Evolutionary conservation across 306 rosid genomes (phyloP), one percentile per base, ranked within the genome.

Genomic region (Vigna hirtella): DNA sequence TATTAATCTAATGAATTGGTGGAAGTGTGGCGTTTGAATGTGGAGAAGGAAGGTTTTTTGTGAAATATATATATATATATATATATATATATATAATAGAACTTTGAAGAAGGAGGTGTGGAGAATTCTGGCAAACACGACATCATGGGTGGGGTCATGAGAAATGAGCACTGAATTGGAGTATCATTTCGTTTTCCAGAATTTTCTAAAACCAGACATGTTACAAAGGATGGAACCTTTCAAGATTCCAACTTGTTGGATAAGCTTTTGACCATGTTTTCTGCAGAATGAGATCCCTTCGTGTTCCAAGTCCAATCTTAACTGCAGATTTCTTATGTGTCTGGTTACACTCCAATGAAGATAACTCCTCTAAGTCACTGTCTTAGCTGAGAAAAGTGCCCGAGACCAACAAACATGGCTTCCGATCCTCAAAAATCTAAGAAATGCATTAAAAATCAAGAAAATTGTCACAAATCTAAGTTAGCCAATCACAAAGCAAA

Each of bases 371-470:
- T 4, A 5, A 58, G 30, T 40, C 45, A 40, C 12, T 40, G 7
- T 40, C 9, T 40, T 40, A 40, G 0, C 45, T 40, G 2, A 8
- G 98, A 90, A 66, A 94, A 94, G 87, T 94, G 98, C 20, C 98
- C 97, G 28, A 94, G 97, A 88, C 93, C 97, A 83, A 96, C 98
- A 87, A 95, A 95, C 98, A 95, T 95, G 66, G 98, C 97, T 86
- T 95, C 97, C 5, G 93, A 95, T 67, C 98, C 98, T 95, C 90
- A 50, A 40, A 26, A 66, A 15, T 45, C 18, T 56, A 67, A 45
- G 45, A 13, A 67, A 45, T 45, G 45, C 73, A 58, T 86, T 32
- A 71, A 78, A 79, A 65, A 78, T 52, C 22, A 5, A 34, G 70
- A 65, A 62, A 26, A 32, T 47, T 17, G 48, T 47, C 73, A 77